Conservation (phyloP, 192 early-diverging fungal species). For the Entomortierella chlamydospora region DNA sequence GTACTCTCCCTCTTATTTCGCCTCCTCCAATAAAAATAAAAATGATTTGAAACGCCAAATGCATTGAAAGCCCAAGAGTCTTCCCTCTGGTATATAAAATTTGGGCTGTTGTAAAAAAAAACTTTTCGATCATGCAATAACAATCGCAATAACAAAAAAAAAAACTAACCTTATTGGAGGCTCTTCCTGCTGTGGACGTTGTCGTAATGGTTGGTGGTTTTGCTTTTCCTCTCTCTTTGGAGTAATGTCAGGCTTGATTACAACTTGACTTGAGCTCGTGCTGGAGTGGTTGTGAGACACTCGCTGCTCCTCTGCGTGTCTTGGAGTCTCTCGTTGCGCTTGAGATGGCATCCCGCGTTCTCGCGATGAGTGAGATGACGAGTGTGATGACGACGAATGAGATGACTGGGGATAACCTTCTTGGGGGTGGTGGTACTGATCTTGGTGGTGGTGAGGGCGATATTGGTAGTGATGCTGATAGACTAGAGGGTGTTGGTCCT, state of each 20-base stretch:
- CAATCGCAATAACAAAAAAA: neutral
- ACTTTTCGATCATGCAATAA: too few relatives aligned
- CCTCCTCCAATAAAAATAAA: too few relatives aligned
- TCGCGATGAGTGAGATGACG: neutral
- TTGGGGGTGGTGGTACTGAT: neutral
- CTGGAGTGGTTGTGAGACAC: neutral
- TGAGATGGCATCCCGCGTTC: neutral
- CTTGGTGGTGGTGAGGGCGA: neutral
- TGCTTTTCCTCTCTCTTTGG: neutral
- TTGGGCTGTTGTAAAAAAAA: neutral
- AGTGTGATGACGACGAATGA: neutral
- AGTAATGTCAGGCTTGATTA: neutral
- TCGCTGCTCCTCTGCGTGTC: neutral
- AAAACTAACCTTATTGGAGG: neutral
- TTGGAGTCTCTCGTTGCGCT: neutral
- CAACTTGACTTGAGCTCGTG: neutral
- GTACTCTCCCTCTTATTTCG: too few relatives aligned
- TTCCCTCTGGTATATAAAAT: too few relatives aligned
- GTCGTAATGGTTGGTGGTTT: neutral
- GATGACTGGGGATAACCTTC: slow-evolving; percentile 3
- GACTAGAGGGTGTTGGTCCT: neutral
- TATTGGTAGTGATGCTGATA: neutral
- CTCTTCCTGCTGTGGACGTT: neutral
- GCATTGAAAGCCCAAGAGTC: too few relatives aligned
- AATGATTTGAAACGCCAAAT: too few relatives aligned